phyloP scores from a whole-genome alignment of 345 rosid genomes.

The Lepidium sativum region DNA sequence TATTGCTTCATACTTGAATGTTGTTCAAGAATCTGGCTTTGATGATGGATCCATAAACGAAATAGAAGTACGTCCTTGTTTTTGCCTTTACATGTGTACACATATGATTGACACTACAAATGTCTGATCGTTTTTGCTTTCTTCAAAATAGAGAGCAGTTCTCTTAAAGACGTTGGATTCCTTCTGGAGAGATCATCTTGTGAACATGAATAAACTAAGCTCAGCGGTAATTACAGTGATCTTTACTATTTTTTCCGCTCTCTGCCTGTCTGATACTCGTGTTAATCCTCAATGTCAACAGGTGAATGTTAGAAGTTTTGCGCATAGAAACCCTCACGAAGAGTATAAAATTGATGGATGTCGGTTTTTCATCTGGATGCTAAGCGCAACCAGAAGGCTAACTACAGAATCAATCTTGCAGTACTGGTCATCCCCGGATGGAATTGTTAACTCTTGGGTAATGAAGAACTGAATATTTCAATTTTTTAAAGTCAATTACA shows the following conservation, averaged over 20 bases:
- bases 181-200: conserved; percentile 92
- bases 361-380: conserved; percentile 93
- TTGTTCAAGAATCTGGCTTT: conserved; percentile 65
- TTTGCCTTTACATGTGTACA: not conserved
- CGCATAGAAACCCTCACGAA: conserved; percentile 96
- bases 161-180: conserved; percentile 79
- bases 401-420: conserved; percentile 70
- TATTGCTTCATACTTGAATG: conserved; percentile 63
- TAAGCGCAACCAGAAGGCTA: conserved; percentile 81
- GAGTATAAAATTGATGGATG: conserved; percentile 96
- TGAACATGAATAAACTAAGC: conserved; percentile 89
- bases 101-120: not conserved
- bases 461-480: too few relatives aligned
- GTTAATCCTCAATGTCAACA: conserved; percentile 21
- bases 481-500: too few relatives aligned
- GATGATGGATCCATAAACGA: conserved; percentile 70
- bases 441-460: too few relatives aligned
- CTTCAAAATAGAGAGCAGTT: conserved; percentile 60
- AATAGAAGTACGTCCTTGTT: conserved; percentile 51
- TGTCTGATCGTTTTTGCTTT: not conserved
- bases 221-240: conserved; percentile 52
- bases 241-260: not conserved
- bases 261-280: conserved; percentile 15
- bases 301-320: conserved; percentile 94
- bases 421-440: conserved; percentile 71